These are phyloP conservation scores for Secale cereale DNA, from an alignment of 176 grass and related monocot species.

Conservation along the genomic window DNA sequence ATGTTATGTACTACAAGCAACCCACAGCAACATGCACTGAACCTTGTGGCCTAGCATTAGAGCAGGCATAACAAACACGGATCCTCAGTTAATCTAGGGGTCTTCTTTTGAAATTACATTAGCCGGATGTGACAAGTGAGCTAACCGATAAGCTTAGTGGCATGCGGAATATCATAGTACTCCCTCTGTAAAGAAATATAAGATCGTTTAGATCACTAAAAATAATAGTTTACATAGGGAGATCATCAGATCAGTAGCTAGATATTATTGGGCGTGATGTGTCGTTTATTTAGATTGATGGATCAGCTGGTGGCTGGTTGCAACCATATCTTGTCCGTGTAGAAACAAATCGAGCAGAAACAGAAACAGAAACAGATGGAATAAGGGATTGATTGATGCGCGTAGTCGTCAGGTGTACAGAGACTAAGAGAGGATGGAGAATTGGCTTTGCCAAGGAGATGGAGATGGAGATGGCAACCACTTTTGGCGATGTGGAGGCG, in stretches of 20 bases:
- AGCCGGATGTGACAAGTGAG: background rate
- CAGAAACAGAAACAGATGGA: no score
- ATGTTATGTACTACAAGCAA: constrained; percentile 1
- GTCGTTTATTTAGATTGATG: background rate
- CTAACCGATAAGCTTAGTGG: background rate
- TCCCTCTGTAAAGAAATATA: no score
- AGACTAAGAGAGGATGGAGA: background rate
- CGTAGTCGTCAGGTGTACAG: background rate
- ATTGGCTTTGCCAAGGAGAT: background rate
- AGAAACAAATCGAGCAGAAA: background rate
- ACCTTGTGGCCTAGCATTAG: background rate
- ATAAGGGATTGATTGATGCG: background rate
- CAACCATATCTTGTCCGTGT: background rate
- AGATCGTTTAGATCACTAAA: no score
- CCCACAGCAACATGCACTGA: background rate
- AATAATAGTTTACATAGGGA: no score
- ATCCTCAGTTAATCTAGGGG: background rate
- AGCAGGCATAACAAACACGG: background rate
- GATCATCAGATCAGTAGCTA: background rate
- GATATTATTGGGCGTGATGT: background rate
- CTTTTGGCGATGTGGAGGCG: background rate
- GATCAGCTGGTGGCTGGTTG: no score
- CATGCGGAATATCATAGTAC: background rate
- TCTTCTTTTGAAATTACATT: background rate
- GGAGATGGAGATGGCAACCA: background rate